Evolutionary conservation across 208 protist species (phyloP).

Genomic region (Acanthamoeba royreba): DNA sequence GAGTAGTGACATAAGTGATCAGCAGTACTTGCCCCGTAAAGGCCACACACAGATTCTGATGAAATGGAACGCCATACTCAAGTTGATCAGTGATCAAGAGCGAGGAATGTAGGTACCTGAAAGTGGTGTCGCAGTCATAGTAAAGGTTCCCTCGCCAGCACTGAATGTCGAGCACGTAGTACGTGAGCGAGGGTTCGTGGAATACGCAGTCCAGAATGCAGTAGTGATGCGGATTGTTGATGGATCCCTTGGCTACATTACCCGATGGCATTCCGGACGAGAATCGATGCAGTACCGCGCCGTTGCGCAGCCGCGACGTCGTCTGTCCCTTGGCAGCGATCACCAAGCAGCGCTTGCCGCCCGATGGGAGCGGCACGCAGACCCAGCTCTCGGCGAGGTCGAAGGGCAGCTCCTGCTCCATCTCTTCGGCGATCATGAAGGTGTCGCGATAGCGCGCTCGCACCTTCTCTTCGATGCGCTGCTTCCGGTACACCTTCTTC

Average conservation of each 20-base stretch:
- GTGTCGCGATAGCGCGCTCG: background rate
- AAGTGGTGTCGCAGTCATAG: slow-evolving; percentile 71
- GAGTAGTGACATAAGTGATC: background rate
- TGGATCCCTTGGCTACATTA: background rate
- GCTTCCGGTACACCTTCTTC: background rate
- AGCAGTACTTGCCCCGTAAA: background rate
- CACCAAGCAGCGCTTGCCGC: slow-evolving; percentile 25
- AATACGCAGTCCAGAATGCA: slow-evolving; percentile 66
- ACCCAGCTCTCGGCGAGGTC: slow-evolving; percentile 13
- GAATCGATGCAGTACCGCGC: slow-evolving; percentile 16
- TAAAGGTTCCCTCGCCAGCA: slow-evolving; percentile 62
- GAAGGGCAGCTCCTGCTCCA: background rate
- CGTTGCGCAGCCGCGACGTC: background rate
- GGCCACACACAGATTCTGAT: slow-evolving; percentile 51
- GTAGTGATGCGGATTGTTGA: slow-evolving; percentile 35
- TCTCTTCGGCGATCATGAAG: slow-evolving; percentile 18
- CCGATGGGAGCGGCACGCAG: background rate
- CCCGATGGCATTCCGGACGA: background rate
- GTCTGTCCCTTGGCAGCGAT: slow-evolving; percentile 25
- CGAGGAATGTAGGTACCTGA: slow-evolving; percentile 60
- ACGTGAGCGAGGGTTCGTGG: background rate
- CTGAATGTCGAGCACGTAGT: slow-evolving; percentile 67
- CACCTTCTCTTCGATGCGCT: background rate
- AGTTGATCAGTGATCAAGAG: background rate
- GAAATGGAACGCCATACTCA: background rate